Base-by-base conservation (phyloP, 2,329 filamentous ascomycete species). In the Cladosporium sphaerospermum region DNA sequence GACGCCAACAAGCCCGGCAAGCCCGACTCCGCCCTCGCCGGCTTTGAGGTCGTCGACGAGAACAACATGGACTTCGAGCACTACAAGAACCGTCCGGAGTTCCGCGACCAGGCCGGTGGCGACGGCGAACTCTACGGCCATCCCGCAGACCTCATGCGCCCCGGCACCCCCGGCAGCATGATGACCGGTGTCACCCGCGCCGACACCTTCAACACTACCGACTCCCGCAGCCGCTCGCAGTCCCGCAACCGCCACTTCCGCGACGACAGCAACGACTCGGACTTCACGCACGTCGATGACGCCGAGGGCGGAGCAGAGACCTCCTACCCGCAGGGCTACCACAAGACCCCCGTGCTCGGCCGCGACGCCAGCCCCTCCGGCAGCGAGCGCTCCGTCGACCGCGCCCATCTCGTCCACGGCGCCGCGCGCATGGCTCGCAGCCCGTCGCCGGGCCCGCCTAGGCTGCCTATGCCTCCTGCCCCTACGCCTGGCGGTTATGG, bases 1-100 rank as follows among this genome's bases (percentile, higher is more conserved):
- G 75, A 77, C 37, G 67, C 75, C 3, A 71, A 72, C 3, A 76
- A 78, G 5, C 78, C 82, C 0, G 83, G 83, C 54, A 84, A 84
- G 57, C 53, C 64, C 9, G 78, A 81, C 42, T 61, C 63, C 9
- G 62, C 63, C 1, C 56, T 58, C 2, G 19, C 62, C 7, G 67
- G 66, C 4, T 96, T 96, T 69, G 92, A 97, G 70, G 83, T 95
- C 54, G 91, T 97, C 0, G 84, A 88, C 0, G 92, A 97, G 63
- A 80, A 80, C 52, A 83, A 89, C 45, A 84, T 96, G 69, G 90
- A 96, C 67, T 96, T 95, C 66, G 84, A 89, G 56, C 92, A 89
- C 71, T 97, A 85, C 77, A 96, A 95, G 71, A 86, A 96, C 69
- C 80, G 89, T 1, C 81, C 88, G 2, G 92, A 96, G 61, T 96